Conservation (phyloP, 2,329 filamentous ascomycete genomes). For the Pseudogymnoascus sp. region DNA sequence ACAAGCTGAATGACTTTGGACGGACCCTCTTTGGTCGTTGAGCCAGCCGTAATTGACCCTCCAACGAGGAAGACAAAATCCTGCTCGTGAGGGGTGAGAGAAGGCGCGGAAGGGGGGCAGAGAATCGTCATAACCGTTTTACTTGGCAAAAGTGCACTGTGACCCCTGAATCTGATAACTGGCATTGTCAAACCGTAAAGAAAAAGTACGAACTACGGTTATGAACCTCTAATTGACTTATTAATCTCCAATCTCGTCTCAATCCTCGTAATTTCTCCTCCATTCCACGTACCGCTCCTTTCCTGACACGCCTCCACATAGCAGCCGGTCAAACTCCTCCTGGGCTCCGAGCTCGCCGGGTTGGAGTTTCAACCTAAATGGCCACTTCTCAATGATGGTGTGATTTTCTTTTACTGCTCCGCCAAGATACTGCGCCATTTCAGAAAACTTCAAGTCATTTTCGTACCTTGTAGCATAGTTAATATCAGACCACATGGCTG, state of each 20-base stretch:
- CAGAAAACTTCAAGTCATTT: background rate
- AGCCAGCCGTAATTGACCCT: too few relatives aligned
- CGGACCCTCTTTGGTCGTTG: too few relatives aligned
- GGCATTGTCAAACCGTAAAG: background rate
- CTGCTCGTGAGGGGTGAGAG: too few relatives aligned
- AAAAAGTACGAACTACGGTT: background rate
- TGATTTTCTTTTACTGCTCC: background rate
- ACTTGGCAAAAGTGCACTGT: background rate
- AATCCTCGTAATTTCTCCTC: slow-evolving; percentile 16
- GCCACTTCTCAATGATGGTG: slow-evolving; percentile 30
- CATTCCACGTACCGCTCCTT: slow-evolving; percentile 31
- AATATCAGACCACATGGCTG: background rate
- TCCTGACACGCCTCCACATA: slow-evolving; percentile 13
- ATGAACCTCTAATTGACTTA: background rate
- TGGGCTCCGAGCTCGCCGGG: slow-evolving; percentile 23
- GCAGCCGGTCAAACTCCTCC: slow-evolving; percentile 28
- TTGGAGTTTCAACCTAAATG: slow-evolving; percentile 23
- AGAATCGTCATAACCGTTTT: background rate
- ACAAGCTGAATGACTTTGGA: too few relatives aligned
- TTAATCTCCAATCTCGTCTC: background rate
- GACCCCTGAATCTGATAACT: background rate
- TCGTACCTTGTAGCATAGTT: background rate
- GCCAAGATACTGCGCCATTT: background rate
- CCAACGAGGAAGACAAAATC: too few relatives aligned
- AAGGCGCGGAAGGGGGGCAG: too few relatives aligned